These are phyloP conservation scores for Bipolaris cookei DNA, from an alignment of 2,329 filamentous ascomycete species.

Conservation along the genomic window DNA sequence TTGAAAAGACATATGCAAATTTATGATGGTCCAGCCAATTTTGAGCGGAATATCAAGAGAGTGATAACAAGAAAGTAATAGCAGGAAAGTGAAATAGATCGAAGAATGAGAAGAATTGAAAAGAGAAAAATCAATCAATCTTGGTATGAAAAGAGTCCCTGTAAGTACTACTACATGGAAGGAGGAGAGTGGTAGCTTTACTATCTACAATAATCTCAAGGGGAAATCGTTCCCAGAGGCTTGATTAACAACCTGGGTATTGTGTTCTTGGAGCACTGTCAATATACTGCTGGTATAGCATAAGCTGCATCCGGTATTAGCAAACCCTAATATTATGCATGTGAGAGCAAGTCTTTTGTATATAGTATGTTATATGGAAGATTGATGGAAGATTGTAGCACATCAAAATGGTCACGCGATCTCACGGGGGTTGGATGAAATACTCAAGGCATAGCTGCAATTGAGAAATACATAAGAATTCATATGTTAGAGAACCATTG, in stretches of 20 bases:
- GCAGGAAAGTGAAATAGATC: not conserved
- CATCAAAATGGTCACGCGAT: constrained; percentile 8
- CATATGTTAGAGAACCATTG: not conserved
- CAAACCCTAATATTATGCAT: not conserved
- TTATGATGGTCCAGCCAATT: not conserved
- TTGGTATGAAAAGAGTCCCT: not conserved
- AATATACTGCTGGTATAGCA: too few relatives aligned
- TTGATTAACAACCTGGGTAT: not conserved
- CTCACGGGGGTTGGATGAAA: not conserved
- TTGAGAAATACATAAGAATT: too few relatives aligned
- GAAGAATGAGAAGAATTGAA: not conserved
- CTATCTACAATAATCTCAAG: not conserved
- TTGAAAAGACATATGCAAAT: not conserved
- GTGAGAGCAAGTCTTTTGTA: not conserved
- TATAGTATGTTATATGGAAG: not conserved
- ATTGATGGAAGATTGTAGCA: not conserved
- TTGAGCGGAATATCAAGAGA: not conserved
- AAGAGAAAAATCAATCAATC: not conserved
- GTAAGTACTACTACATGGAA: not conserved
- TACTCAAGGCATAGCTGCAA: not conserved
- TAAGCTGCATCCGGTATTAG: not conserved
- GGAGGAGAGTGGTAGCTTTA: not conserved
- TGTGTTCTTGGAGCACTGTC: not conserved
- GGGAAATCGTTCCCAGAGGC: not conserved
- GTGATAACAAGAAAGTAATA: not conserved